phyloP scores from a whole-genome alignment of 2,329 filamentous ascomycete species.

The Pestalotiopsis sp. region DNA sequence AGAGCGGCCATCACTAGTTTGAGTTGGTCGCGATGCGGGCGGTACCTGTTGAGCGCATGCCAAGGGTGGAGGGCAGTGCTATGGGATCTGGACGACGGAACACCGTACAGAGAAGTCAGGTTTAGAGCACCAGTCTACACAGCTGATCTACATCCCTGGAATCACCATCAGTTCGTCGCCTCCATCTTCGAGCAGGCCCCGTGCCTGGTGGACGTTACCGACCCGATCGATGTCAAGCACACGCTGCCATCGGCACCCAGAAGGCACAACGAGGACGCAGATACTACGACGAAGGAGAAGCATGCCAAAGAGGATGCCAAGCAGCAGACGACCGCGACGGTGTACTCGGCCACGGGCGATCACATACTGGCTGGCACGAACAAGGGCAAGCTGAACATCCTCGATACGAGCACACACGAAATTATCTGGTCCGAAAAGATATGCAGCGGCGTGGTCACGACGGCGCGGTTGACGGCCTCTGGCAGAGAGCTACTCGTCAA shows the following conservation, averaged over 20 bases:
- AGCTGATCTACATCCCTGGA: constrained; percentile 89
- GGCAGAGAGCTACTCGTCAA: constrained; percentile 90
- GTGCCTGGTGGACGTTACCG: constrained; percentile 79
- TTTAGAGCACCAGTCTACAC: constrained; percentile 95
- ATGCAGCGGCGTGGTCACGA: constrained; percentile 84
- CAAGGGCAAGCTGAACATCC: constrained; percentile 95
- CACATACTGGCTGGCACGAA: constrained; percentile 92
- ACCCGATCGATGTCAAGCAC: constrained; percentile 71
- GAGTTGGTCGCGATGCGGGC: constrained; percentile 91
- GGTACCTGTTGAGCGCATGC: constrained; percentile 88
- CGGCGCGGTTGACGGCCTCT: constrained; percentile 80
- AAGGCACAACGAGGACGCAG: constrained; percentile 69
- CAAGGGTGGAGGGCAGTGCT: constrained; percentile 96
- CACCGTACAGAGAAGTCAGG: constrained; percentile 79
- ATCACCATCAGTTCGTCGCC: constrained; percentile 84
- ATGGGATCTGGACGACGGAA: constrained; percentile 79
- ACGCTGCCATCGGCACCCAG: constrained; percentile 81
- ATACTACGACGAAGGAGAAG: constrained; percentile 75
- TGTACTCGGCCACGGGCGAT: constrained; percentile 83
- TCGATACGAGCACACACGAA: constrained; percentile 77
- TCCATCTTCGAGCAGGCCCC: constrained; percentile 94
- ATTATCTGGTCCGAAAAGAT: constrained; percentile 90
- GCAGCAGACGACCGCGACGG: constrained; percentile 89
- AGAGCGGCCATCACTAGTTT: constrained; percentile 91
- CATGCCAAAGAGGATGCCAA: constrained; percentile 90